These are phyloP conservation scores for Lomentospora prolificans DNA, from an alignment of 2,329 filamentous ascomycete species.

Conservation along the genomic window DNA sequence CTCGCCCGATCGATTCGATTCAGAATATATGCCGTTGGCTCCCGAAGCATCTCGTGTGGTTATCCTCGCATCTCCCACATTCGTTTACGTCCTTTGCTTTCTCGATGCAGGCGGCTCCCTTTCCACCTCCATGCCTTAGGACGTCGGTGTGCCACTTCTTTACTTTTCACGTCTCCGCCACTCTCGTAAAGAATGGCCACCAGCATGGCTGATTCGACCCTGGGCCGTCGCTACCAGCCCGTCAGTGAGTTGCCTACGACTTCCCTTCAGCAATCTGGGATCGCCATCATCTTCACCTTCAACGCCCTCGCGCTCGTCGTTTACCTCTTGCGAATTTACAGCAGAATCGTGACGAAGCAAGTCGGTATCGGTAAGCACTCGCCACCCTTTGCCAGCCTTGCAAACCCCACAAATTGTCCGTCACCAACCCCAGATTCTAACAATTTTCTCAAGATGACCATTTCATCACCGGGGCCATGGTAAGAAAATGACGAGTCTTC, in stretches of 20 bases:
- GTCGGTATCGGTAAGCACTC: not conserved
- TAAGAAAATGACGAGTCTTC: conserved; percentile 24
- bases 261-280: not conserved
- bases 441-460: not conserved
- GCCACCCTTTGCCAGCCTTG: not conserved
- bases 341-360: not conserved
- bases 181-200: conserved; percentile 12
- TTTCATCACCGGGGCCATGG: not conserved
- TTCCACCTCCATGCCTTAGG: not conserved
- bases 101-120: not conserved
- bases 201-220: conserved; percentile 23
- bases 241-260: conserved; percentile 22
- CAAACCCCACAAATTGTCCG: not conserved
- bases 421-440: not conserved
- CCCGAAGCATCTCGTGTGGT: too few relatives aligned
- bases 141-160: too few relatives aligned
- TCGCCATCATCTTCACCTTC: conserved; percentile 1
- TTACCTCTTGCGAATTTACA: not conserved
- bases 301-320: not conserved
- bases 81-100: not conserved
- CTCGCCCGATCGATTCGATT: too few relatives aligned
- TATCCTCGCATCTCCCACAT: not conserved
- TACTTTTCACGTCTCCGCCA: conserved; percentile 21
- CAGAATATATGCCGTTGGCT: too few relatives aligned
- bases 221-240: conserved; percentile 31